These are phyloP conservation scores for Porodaedalea pini DNA, from an alignment of 1,284 basidiomycete species.

Conservation along the genomic window DNA sequence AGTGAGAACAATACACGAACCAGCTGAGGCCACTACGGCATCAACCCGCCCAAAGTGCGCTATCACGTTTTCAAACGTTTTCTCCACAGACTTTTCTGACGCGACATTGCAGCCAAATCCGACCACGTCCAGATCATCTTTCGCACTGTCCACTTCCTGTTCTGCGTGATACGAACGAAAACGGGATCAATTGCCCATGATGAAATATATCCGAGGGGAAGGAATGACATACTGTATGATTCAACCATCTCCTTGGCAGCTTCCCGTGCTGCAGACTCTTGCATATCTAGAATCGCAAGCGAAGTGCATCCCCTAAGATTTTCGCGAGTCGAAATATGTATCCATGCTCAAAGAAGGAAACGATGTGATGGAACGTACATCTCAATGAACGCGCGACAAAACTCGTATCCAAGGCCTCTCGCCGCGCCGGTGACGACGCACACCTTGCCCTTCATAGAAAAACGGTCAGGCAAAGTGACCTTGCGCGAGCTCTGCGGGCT, in stretches of 20 bases:
- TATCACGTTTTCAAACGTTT: slow-evolving; percentile 64
- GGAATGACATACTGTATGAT: slow-evolving; percentile 42
- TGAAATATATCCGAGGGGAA: too few relatives aligned
- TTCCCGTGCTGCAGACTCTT: slow-evolving; percentile 63
- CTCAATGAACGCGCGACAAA: slow-evolving; percentile 85
- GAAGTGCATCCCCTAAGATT: slow-evolving; percentile 72
- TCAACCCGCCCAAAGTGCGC: slow-evolving; percentile 82
- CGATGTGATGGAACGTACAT: slow-evolving; percentile 48
- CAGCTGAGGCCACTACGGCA: slow-evolving; percentile 84
- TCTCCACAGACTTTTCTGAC: slow-evolving; percentile 74
- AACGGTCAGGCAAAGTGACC: slow-evolving; percentile 50
- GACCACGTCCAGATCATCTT: slow-evolving; percentile 64
- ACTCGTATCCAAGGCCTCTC: slow-evolving; percentile 83
- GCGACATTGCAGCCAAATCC: slow-evolving; percentile 88
- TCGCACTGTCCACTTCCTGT: slow-evolving; percentile 46
- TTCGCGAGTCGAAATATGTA: not conserved
- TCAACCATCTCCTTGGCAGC: slow-evolving; percentile 74
- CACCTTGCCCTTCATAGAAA: slow-evolving; percentile 70
- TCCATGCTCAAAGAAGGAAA: not conserved
- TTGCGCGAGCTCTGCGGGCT: slow-evolving; percentile 16
- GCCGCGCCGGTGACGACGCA: slow-evolving; percentile 87
- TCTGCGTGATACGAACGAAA: slow-evolving; percentile 36
- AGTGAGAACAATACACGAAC: slow-evolving; percentile 51
- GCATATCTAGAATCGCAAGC: slow-evolving; percentile 83
- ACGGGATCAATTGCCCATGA: not conserved